A percentile compares a stretch with the other conserved stretches of the same genome.
Evolutionary conservation across 257 asterid genomes (phyloP).

Genomic region (Plantago ovata): DNA sequence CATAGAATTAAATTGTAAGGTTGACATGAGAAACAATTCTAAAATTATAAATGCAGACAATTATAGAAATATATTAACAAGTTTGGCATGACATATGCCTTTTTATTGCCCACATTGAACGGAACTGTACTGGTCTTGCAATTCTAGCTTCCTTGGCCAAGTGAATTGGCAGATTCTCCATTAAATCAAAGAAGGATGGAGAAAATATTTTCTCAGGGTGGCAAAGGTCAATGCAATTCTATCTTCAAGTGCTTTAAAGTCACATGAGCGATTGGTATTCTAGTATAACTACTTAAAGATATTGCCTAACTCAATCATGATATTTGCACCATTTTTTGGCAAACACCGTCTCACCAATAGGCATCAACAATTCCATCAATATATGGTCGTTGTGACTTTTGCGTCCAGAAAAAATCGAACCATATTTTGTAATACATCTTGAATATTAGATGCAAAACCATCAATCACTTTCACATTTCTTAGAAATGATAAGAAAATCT

Average conservation of each 20-base stretch:
- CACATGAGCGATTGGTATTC: not conserved
- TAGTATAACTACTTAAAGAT: not conserved
- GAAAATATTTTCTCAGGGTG: not conserved
- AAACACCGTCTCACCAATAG: not conserved
- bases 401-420: not conserved
- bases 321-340: not conserved
- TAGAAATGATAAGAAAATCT: not conserved
- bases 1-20: no score
- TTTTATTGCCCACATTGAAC: not conserved
- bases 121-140: not conserved
- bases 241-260: not conserved
- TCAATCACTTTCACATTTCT: not conserved
- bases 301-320: not conserved
- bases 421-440: not conserved
- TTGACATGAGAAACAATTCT: not conserved
- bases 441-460: conserved; percentile 5
- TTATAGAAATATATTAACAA: no score
- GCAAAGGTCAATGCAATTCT: conserved; percentile 2
- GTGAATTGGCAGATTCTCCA: not conserved
- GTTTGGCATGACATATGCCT: no score
- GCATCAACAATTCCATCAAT: not conserved
- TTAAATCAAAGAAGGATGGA: not conserved
- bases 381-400: conserved; percentile 2
- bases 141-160: conserved; percentile 4
- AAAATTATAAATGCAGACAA: not conserved